Evolutionary conservation across 1,284 basidiomycete genomes (phyloP), one percentile per base, ranked within the genome.

Genomic region (Trichosporon ovoides): DNA sequence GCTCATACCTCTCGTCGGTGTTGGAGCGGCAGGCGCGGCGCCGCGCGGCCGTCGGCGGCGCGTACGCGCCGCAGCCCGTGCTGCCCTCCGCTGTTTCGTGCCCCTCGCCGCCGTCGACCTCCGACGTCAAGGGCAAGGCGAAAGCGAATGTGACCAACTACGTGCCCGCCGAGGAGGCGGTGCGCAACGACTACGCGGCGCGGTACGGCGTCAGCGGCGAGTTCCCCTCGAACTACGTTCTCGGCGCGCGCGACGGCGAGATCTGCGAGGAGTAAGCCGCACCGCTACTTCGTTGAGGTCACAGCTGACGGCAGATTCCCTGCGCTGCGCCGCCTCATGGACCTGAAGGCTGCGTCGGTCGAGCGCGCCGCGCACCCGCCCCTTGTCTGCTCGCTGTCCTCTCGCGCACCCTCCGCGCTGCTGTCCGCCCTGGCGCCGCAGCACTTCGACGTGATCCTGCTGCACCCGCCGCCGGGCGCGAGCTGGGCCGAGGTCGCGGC

Each of bases 231-330:
- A 87, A 95, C 70, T 90, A 87, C 83, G 88, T 97, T 14, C 79
- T 91, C 6, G 91, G 91, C 28, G 88, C 89, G 3, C 87, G 87
- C 61, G 87, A 88, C 16, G 86, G 89, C 40, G 84, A 85, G 60
- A 84, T 95, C 6, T 98, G 97, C 68, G 87, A 89, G 79, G 95
- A 98, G 91, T 96, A 69, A 73, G 89, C n/a, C n/a, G n/a, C n/a
- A n/a, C n/a, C n/a, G n/a, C 11, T 38, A n/a, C 16, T 19, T 40
- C 59, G 38, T 12, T 20, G 12, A 9, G 38, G 3, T 22, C 9
- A 10, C n/a, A 12, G 18, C 46, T 57, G 37, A 55, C 34, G 16
- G 16, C 66, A 94, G 91, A 76, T 95, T 96, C 72, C 91, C 93
- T 1, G 93, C 94, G 66, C 88, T 95, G 66, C 87, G 88, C 66